Evolutionary conservation across 2,329 filamentous ascomycete species (phyloP).

Genomic region (Stromatinia cepivora): DNA sequence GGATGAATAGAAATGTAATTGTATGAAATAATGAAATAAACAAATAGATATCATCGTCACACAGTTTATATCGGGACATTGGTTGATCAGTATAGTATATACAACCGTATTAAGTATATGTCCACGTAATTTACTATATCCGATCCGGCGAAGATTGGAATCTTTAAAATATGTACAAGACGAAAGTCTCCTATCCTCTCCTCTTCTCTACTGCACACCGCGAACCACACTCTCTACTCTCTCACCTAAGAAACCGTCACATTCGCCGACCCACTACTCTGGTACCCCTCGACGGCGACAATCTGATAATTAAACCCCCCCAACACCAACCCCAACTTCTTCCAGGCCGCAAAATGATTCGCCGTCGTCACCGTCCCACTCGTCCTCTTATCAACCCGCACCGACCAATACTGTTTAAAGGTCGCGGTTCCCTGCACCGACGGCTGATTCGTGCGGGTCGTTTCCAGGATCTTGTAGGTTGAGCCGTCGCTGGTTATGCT

Average conservation of each 20-base stretch:
- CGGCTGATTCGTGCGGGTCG: slow-evolving; percentile 42
- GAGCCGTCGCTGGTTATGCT: slow-evolving; percentile 53
- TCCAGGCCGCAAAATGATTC: slow-evolving; percentile 57
- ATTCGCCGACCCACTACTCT: slow-evolving; percentile 21
- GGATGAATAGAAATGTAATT: no score
- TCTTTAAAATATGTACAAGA: background rate
- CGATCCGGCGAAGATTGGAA: no score
- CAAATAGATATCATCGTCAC: no score
- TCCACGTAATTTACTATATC: no score
- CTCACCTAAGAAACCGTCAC: slow-evolving; percentile 25
- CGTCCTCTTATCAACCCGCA: slow-evolving; percentile 51
- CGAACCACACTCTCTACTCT: background rate
- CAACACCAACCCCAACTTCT: slow-evolving; percentile 48
- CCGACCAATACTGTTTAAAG: slow-evolving; percentile 56
- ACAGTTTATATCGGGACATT: no score
- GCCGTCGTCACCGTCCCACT: slow-evolving; percentile 51
- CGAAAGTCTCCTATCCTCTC: background rate
- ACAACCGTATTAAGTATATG: no score
- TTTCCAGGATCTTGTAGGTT: slow-evolving; percentile 50
- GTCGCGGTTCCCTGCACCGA: slow-evolving; percentile 53
- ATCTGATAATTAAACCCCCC: slow-evolving; percentile 52
- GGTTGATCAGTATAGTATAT: no score
- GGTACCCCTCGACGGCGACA: slow-evolving; percentile 39
- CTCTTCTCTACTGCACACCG: background rate
- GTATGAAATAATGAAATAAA: no score